A percentile compares a stretch with the other conserved stretches of the same genome.
These are phyloP conservation scores for Kazachstania africana DNA, from an alignment of 805 yeast genomes.

Conservation along the genomic window DNA sequence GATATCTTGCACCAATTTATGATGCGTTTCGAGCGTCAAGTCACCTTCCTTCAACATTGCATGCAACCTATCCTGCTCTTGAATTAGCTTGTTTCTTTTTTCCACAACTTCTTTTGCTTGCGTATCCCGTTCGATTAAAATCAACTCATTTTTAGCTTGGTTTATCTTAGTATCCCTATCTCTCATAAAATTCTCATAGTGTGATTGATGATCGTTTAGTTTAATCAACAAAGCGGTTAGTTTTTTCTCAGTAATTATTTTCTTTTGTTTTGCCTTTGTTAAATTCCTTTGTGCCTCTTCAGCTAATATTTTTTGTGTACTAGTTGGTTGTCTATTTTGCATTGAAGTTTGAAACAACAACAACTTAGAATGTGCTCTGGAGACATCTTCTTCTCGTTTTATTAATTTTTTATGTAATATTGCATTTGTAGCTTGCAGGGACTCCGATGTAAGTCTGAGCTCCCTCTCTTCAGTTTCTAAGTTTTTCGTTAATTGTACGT, in stretches of 20 bases:
- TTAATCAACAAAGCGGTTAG: slow-evolving; percentile 9
- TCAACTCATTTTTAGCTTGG: slow-evolving; percentile 10
- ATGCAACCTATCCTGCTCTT: slow-evolving; percentile 10
- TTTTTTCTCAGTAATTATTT: slow-evolving; percentile 12
- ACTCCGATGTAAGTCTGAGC: slow-evolving; percentile 6
- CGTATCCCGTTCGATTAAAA: slow-evolving; percentile 10
- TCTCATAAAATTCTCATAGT: slow-evolving; percentile 6
- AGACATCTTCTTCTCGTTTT: slow-evolving; percentile 15
- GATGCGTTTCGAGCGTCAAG: slow-evolving; percentile 6
- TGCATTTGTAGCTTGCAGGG: slow-evolving; percentile 9
- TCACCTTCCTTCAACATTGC: slow-evolving; percentile 7
- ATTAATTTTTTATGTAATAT: slow-evolving; percentile 14
- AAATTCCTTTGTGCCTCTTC: slow-evolving; percentile 9
- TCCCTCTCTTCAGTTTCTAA: too few species aligned
- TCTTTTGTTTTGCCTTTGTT: slow-evolving; percentile 5
- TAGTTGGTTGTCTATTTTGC: slow-evolving; percentile 2
- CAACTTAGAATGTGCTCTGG: slow-evolving; percentile 5
- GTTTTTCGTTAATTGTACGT: too few species aligned
- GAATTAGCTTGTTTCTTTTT: slow-evolving; percentile 11
- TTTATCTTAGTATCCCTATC: slow-evolving; percentile 10
- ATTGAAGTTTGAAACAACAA: slow-evolving; percentile 4
- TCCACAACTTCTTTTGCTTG: slow-evolving; percentile 5
- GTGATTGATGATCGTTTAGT: slow-evolving; percentile 2
- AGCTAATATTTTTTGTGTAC: slow-evolving; percentile 9
- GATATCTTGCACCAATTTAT: slow-evolving; percentile 4